Evolutionary conservation across 768 basidiomycete genomes (phyloP).

Genomic region (Psilocybe azurescens): DNA sequence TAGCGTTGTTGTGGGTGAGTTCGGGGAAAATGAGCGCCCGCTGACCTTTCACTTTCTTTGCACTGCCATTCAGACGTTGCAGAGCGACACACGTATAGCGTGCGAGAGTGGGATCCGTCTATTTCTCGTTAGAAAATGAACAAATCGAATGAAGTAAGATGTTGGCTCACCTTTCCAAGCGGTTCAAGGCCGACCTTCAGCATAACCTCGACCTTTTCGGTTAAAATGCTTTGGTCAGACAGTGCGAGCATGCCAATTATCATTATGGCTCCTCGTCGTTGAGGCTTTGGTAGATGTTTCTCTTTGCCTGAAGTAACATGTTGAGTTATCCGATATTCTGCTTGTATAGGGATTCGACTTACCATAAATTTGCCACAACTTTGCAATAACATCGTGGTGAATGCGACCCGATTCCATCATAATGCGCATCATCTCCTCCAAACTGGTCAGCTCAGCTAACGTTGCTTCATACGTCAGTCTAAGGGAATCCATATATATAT

Average conservation of each 20-base stretch:
- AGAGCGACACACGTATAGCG: constrained; percentile 94
- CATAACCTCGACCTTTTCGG: constrained; percentile 82
- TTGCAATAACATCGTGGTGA: constrained; percentile 82
- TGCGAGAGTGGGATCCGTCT: constrained; percentile 90
- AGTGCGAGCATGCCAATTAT: constrained; percentile 97
- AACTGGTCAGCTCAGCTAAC: constrained; percentile 91
- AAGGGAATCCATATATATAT: background rate
- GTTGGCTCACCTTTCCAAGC: constrained; percentile 70
- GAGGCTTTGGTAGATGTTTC: constrained; percentile 75
- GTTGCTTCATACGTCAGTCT: constrained; percentile 93
- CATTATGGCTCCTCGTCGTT: constrained; percentile 94
- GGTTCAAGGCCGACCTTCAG: constrained; percentile 87
- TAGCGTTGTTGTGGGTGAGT: background rate
- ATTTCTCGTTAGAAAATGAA: background rate
- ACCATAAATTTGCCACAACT: constrained; percentile 98
- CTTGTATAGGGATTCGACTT: constrained; percentile 31
- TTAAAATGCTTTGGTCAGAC: constrained; percentile 76
- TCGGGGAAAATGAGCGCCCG: too few relatives aligned
- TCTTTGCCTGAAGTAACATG: constrained; percentile 60
- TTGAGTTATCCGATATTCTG: background rate
- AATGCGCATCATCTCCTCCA: constrained; percentile 96
- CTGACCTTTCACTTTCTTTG: constrained; percentile 95
- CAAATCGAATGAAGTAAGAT: background rate
- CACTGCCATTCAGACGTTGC: constrained; percentile 91
- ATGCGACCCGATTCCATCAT: constrained; percentile 93